These are phyloP conservation scores for Leishmania braziliensis DNA, from an alignment of 208 protist genomes.

Conservation along the genomic window DNA sequence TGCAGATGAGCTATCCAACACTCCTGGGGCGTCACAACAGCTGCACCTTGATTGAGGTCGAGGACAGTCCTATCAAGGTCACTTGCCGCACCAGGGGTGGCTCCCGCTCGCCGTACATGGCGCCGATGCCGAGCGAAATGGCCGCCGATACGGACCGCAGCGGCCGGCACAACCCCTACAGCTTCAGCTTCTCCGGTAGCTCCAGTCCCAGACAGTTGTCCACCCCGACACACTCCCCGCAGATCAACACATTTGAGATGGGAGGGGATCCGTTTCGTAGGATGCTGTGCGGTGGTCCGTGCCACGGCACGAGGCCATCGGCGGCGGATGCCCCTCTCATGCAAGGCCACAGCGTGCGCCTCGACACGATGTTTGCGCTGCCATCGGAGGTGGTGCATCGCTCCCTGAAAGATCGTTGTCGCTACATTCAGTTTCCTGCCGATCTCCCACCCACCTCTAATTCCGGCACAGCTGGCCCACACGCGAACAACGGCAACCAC, in stretches of 20 bases:
- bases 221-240: constrained; percentile 34
- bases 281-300: not conserved
- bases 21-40: constrained; percentile 37
- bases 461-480: constrained; percentile 2
- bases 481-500: constrained; percentile 4
- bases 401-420: constrained; percentile 62
- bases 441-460: constrained; percentile 29
- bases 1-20: constrained; percentile 41
- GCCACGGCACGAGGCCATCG: constrained; percentile 3
- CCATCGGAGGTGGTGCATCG: constrained; percentile 63
- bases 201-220: constrained; percentile 40
- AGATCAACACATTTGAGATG: constrained; percentile 7
- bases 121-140: constrained; percentile 21
- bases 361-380: constrained; percentile 40
- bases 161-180: constrained; percentile 43
- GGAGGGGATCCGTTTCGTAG: not conserved
- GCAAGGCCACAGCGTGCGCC: constrained; percentile 22
- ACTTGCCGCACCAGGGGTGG: constrained; percentile 51
- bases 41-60: constrained; percentile 34
- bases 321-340: constrained; percentile 11
- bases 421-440: constrained; percentile 68
- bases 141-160: constrained; percentile 27
- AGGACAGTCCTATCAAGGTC: constrained; percentile 63
- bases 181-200: constrained; percentile 47
- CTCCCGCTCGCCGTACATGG: constrained; percentile 47